Conservation (phyloP, 148 eudicot species). For the Polygonum aviculare region DNA sequence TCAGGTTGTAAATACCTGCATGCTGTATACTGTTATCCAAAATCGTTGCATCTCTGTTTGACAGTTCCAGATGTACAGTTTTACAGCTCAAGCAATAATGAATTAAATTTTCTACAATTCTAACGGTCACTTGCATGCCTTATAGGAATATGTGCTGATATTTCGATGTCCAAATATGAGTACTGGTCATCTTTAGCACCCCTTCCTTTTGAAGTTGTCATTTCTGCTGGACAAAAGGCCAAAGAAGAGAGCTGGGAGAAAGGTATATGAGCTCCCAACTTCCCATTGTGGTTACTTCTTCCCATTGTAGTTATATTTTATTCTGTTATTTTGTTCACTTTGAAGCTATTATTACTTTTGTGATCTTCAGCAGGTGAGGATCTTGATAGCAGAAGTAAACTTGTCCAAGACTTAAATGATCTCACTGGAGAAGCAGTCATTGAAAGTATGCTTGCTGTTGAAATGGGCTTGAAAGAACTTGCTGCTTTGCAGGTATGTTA, state of each 20-base stretch:
- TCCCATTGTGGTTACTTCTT: background rate
- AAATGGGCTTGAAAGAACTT: slow-evolving; percentile 90
- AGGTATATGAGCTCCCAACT: slow-evolving; percentile 30
- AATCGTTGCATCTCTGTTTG: background rate
- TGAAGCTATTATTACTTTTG: slow-evolving; percentile 4
- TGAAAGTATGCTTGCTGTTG: slow-evolving; percentile 89
- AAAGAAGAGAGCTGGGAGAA: slow-evolving; percentile 79
- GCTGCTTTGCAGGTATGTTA: slow-evolving; percentile 61
- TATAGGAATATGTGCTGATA: slow-evolving; percentile 80
- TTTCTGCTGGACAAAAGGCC: slow-evolving; percentile 91
- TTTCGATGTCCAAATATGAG: slow-evolving; percentile 66
- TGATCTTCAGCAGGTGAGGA: slow-evolving; percentile 32
- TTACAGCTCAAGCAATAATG: background rate
- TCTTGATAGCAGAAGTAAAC: slow-evolving; percentile 44
- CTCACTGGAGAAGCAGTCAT: slow-evolving; percentile 74
- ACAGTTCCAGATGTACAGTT: background rate
- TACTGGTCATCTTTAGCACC: slow-evolving; percentile 95
- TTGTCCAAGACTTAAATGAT: slow-evolving; percentile 66
- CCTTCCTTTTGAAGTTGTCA: slow-evolving; percentile 86
- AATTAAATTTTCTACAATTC: background rate
- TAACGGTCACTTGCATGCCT: slow-evolving; percentile 11
- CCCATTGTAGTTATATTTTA: background rate
- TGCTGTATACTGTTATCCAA: background rate
- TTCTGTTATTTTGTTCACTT: background rate
- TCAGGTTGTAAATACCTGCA: background rate